Evolutionary conservation across 2,329 filamentous ascomycete species (phyloP), one percentile per base, ranked within the genome.

Genomic region (Gremmenia infestans): DNA sequence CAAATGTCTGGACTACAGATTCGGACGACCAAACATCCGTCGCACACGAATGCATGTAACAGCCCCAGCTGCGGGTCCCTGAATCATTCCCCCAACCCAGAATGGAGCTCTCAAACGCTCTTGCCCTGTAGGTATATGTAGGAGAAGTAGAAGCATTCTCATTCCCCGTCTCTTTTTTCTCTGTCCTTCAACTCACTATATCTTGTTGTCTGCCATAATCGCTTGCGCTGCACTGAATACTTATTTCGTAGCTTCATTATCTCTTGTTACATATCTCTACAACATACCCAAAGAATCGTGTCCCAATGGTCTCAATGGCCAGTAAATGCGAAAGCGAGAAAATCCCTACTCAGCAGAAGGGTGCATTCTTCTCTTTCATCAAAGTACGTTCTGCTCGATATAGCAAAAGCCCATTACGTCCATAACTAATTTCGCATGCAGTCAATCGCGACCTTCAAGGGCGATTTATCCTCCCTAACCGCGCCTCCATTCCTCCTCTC

Each of bases 401-500:
- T 17, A 51, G 8, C 45, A 39, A 48, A 15, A 46, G 40, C 25
- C 45, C 28, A 19, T 37, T 35, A 14, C 12, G n/a, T 37, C 17
- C 37, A 43, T 25, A 15, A 19, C 35, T 50, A 25, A 39, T 50
- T 32, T 48, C 52, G 12, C 25, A 17, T 47, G 5, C 52, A 65
- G 84, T 91, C 88, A 52, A 87, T 92, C 67, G 86, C 87, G 55
- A 89, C 87, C 9, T 92, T 91, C 77, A 91, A 88, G 70, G 89
- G 89, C 67, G 89, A 93, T 70, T 81, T 92, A 55, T 86, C 88
- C 45, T 89, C 87, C 60, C 76, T 92, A 64, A 92, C 89, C 37
- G 89, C 89, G 35, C 89, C 89, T 50, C 88, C 89, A n/a, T 92
- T 92, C 67, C 90, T 92, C 62, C 83, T 92, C 56, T 90, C 88